Percentiles rank a stretch among this genome's conserved stretches.
These are phyloP conservation scores for Mucuna pruriens DNA, from an alignment of 306 rosid genomes.

Conservation along the genomic window DNA sequence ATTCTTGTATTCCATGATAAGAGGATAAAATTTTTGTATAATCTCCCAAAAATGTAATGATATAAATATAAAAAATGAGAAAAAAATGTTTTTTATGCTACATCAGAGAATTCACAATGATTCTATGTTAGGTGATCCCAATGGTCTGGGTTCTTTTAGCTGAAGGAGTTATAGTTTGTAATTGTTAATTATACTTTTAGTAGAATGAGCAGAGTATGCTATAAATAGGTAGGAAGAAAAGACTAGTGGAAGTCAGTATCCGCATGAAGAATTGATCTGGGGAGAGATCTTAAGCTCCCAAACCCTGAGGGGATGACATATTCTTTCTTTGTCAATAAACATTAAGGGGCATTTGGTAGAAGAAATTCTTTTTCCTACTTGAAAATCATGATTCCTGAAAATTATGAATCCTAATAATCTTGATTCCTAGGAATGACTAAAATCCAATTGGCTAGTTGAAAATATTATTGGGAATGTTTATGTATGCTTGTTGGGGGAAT, in stretches of 20 bases:
- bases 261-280: neutral
- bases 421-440: too few species aligned
- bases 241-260: neutral
- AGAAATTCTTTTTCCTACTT: too few species aligned
- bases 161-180: neutral
- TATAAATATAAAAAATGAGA: neutral
- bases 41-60: neutral
- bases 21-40: neutral
- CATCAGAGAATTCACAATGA: neutral
- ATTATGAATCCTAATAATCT: too few species aligned
- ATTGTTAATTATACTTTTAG: neutral
- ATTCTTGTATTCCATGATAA: conserved; percentile 7
- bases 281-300: neutral
- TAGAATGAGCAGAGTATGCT: neutral
- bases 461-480: too few species aligned
- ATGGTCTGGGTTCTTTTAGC: neutral
- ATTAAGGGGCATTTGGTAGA: too few species aligned
- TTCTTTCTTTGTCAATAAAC: too few species aligned
- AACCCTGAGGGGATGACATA: too few species aligned
- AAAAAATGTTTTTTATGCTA: neutral
- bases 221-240: neutral
- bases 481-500: too few species aligned
- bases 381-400: too few species aligned
- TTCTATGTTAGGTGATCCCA: neutral
- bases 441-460: too few species aligned